Base-by-base conservation (phyloP, 192 early-diverging fungal genomes). In the Jimgerdemannia lactiflua region DNA sequence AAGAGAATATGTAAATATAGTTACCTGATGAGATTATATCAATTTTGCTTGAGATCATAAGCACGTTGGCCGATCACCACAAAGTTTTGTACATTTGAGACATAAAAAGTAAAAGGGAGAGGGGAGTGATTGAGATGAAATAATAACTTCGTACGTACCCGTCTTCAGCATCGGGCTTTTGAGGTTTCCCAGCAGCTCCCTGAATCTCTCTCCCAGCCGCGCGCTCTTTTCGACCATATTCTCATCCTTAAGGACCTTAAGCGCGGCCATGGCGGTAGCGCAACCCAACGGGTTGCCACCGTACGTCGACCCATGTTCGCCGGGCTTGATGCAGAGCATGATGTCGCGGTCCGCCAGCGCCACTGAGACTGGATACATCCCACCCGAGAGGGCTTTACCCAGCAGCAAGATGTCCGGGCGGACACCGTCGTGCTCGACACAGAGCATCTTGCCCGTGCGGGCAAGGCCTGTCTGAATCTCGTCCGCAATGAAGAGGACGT, bases 381-480 rank as follows among this genome's bases (percentile, higher is more conserved):
- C 98, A 49, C 96, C 98, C 42, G 94, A 95, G 7, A 99, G 88
- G n/a, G 98, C 98, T 86, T 99, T 99, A 73, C 98, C 98, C 59
- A 99, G 89, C 74, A 99, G 90, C 69, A 97, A 84, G 69, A 99
- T 90, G 78, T 99, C 98, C 42, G 96, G 93, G 71, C 91, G 95
- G 78, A 99, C 87, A 77, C 89, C 82, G 65, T 99, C 98, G 77
- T 97, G 94, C 79, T 99, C 96, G 65, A 94, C 89, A 65, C 96
- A 97, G 69, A 99, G 91, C 85, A 99, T 86, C 76, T 93, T 95
- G 42, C 98, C 97, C 10, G 96, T 98, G 75, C 98, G 92, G 4
- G 87, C 96, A 39, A 99, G 87, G 70, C 98, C 98, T 7, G 98
- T 97, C 84, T 99, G 98, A 80, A 99, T 96, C 85, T 99, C 98